Evolutionary conservation across 1,139 yeast genomes (phyloP).

Genomic region (Candida anutae): DNA sequence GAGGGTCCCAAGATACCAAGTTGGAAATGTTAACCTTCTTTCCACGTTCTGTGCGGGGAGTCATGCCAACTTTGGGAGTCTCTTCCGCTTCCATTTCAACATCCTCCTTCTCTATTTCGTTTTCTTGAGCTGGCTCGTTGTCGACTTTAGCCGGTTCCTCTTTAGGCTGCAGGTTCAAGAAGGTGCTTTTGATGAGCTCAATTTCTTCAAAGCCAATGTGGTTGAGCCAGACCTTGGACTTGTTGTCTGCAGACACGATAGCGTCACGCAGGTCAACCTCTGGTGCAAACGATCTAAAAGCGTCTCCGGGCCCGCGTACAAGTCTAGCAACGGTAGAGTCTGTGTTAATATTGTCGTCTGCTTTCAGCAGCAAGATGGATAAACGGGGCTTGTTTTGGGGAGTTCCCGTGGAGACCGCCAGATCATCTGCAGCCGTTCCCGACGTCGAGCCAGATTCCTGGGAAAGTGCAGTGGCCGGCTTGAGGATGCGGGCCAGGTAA

Average conservation of each 20-base stretch:
- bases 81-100: constrained; percentile 5
- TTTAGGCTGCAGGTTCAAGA: constrained; percentile 8
- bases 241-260: constrained; percentile 55
- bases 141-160: constrained; percentile 1
- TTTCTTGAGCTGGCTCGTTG: constrained; percentile 3
- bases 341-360: constrained; percentile 3
- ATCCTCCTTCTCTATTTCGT: constrained; percentile 2
- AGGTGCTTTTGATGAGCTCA: constrained; percentile 25
- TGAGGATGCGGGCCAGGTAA: constrained; percentile 26
- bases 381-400: constrained; percentile 7
- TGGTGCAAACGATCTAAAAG: constrained; percentile 73
- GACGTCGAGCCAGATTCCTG: constrained; percentile 1
- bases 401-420: background rate
- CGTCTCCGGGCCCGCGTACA: constrained; percentile 25
- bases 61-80: constrained; percentile 4
- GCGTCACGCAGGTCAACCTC: constrained; percentile 61
- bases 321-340: constrained; percentile 7
- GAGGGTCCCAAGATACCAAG: constrained; percentile 33
- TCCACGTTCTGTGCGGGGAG: constrained; percentile 1
- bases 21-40: constrained; percentile 22
- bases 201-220: constrained; percentile 56
- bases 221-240: constrained; percentile 72
- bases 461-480: constrained; percentile 7
- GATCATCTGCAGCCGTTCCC: background rate
- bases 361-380: constrained; percentile 8